A percentile compares a stretch with the other conserved stretches of the same genome.
These are phyloP conservation scores for Durio zibethinus DNA, from an alignment of 345 rosid genomes.

Conservation along the genomic window DNA sequence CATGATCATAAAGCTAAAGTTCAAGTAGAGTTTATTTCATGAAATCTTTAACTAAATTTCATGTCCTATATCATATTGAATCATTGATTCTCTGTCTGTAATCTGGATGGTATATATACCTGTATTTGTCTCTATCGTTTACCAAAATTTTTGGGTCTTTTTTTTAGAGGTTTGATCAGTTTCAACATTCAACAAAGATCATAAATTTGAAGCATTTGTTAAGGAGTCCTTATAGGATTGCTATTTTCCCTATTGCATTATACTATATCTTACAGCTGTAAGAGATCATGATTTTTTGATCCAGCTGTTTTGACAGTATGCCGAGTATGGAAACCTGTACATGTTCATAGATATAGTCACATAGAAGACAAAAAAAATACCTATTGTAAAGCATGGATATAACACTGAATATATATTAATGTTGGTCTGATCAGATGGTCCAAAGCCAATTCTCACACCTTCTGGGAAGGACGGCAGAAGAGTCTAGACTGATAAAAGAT, in stretches of 20 bases:
- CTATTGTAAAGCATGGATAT: not conserved
- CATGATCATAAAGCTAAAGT: not conserved
- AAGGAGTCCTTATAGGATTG: not conserved
- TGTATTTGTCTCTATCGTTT: not conserved
- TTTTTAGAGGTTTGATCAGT: not conserved
- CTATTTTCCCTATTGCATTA: not conserved
- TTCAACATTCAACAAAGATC: not conserved
- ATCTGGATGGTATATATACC: not conserved
- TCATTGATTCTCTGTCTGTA: conserved; percentile 13
- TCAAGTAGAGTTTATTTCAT: not conserved
- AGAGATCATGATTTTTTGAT: not conserved
- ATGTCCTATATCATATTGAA: not conserved
- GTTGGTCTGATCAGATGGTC: conserved; percentile 6
- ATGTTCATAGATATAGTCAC: not conserved
- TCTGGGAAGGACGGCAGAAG: not conserved
- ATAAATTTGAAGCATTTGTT: not conserved
- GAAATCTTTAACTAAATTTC: not conserved
- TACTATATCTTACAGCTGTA: not conserved
- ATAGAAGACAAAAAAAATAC: not conserved
- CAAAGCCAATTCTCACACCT: not conserved
- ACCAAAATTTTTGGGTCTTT: not conserved
- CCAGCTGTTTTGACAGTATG: not conserved
- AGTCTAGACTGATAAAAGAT: not conserved
- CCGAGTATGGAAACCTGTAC: not conserved
- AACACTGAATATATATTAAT: not conserved